Base-by-base conservation (phyloP, 805 yeast genomes). In the Osmozyma mogii region DNA sequence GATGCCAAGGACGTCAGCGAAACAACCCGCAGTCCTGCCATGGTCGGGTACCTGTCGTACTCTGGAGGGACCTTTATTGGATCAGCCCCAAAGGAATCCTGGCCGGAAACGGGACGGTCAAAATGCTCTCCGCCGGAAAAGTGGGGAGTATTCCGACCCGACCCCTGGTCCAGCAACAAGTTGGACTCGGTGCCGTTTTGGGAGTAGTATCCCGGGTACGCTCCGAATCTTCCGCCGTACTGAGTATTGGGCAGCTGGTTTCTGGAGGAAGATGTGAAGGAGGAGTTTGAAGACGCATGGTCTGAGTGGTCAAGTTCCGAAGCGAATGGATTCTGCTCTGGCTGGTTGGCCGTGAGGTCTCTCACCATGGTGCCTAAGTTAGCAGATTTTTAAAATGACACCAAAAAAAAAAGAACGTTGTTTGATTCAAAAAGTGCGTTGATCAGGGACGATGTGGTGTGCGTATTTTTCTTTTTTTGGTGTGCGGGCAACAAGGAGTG, bases 31-130 rank as follows among this genome's bases (percentile, higher is more conserved):
- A 79, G 70, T 3, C 68, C 68, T 3, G 73, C 70, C 37, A 75
- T 61, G 15, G 73, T 64, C 4, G 89, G 88, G 45, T 79, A 80
- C 42, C 87, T 61, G 50, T 78, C 84, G 43, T 61, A 78, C 32
- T 71, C 80, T 1, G 73, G 61, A 3, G 84, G 79, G 17, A 44
- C 56, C n/a, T 47, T 55, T 24, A 58, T 45, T 22, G 26, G 11
- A 13, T 22, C 19, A 5, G 18, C 19, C 12, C 7, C 20, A 17
- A n/a, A n/a, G n/a, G n/a, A n/a, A n/a, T n/a, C n/a, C n/a, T n/a
- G n/a, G n/a, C n/a, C n/a, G n/a, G n/a, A n/a, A n/a, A n/a, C n/a
- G n/a, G n/a, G n/a, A n/a, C n/a, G n/a, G n/a, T n/a, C n/a, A n/a
- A n/a, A n/a, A n/a, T n/a, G n/a, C n/a, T n/a, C n/a, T n/a, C n/a